These are phyloP conservation scores for Dactylellina sp. DNA, from an alignment of 2,329 filamentous ascomycete genomes.

Conservation along the genomic window DNA sequence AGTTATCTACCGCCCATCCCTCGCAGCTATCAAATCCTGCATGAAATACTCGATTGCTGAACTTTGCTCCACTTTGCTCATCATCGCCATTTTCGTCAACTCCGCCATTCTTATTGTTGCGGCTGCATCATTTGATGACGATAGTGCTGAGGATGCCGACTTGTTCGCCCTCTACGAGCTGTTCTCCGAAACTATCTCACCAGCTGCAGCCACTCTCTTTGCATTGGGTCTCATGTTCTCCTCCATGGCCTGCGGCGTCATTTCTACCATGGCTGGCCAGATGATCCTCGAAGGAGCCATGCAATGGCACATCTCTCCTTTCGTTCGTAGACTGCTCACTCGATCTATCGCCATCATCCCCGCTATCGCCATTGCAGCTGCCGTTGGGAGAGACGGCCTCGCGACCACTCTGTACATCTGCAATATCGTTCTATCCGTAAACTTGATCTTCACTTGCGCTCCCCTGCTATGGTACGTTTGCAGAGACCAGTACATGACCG, in stretches of 20 bases:
- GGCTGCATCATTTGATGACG: constrained; percentile 59
- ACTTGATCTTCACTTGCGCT: constrained; percentile 61
- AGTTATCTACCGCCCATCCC: constrained; percentile 63
- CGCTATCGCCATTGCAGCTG: constrained; percentile 61
- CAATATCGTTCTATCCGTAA: constrained; percentile 61
- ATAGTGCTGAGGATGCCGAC: constrained; percentile 48
- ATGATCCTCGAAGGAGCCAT: constrained; percentile 61
- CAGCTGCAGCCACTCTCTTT: constrained; percentile 57
- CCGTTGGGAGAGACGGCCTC: constrained; percentile 61
- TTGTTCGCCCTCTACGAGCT: constrained; percentile 57
- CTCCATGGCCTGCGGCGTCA: constrained; percentile 54
- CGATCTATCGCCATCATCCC: constrained; percentile 62
- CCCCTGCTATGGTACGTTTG: constrained; percentile 62
- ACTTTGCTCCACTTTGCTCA: constrained; percentile 64
- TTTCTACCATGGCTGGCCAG: constrained; percentile 58
- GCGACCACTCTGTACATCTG: constrained; percentile 60
- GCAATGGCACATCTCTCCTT: constrained; percentile 60
- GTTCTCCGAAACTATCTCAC: constrained; percentile 56
- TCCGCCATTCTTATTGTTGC: constrained; percentile 64
- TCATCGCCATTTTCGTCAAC: constrained; percentile 65
- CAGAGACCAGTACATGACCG: constrained; percentile 60
- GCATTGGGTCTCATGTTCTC: constrained; percentile 58
- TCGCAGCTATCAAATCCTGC: constrained; percentile 64
- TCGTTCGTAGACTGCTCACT: constrained; percentile 61
- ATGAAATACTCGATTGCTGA: constrained; percentile 64